Evolutionary conservation across 441 rosid species (phyloP), one percentile per base, ranked within the genome.

Genomic region (Pelargonium myrrhifolium): DNA sequence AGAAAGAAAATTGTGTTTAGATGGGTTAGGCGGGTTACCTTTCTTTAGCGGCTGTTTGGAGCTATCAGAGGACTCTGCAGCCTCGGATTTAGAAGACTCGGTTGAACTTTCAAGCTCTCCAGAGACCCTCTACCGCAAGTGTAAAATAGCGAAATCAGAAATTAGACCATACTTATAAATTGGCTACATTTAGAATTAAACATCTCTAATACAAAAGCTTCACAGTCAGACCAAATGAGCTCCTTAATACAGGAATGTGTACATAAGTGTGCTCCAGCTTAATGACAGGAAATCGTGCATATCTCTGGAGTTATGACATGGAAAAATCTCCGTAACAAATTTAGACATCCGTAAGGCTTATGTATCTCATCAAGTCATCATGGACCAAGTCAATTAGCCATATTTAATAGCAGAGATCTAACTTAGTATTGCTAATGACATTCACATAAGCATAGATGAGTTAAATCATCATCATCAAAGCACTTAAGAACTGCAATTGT

Each of bases 61-160:
- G 78, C 74, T 84, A 68, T 82, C 83, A 72, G 74, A 72, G 71
- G 86, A 62, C 56, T 82, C 89, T 5, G 60, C 26, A 60, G 56
- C 79, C 75, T 82, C 88, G 67, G 93, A 70, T 70, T 84, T 82
- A 18, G 85, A 75, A 56, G 81, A 74, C 77, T 82, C 80, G 3
- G 80, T 63, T 63, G 92, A 80, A 70, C 82, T 74, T 60, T 85
- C 86, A 56, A 80, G 12, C 68, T 86, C 94, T 71, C 84, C 86
- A 40, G 86, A 71, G 67, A 92, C 78, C 72, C 81, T 75, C 86
- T 80, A 76, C 28, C 68, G 75, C 56, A 72, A 6, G 56, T 10
- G 22, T 9, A 26, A 35, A 70, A 74, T 68, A 10, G 10, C 47
- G 70, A 7, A 68, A 72, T 82, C 67, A 78, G 71, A 73, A 55